phyloP scores from a whole-genome alignment of 305 asterid species.

The Striga hermonthica region DNA sequence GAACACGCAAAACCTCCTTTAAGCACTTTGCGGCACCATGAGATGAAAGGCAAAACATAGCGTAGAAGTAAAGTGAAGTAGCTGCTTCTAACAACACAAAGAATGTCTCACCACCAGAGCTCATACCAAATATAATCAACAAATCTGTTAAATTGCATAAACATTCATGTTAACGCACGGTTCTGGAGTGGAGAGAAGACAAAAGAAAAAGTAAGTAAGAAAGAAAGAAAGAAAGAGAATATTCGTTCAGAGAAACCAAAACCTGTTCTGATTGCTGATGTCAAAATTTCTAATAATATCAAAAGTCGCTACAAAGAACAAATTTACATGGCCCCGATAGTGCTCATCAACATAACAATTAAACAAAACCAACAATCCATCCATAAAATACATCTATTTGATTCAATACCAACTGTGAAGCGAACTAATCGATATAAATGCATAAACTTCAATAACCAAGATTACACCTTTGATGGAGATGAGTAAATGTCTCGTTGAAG shows the following conservation, averaged over 20 bases:
- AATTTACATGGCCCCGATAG: conserved; percentile 13
- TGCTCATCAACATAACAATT: conserved; percentile 27
- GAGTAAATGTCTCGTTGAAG: conserved; percentile 8
- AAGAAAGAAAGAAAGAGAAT: not conserved
- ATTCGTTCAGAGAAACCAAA: conserved; percentile 25
- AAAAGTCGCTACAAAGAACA: not conserved
- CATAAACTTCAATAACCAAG: conserved; percentile 17
- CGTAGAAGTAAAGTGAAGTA: conserved; percentile 2
- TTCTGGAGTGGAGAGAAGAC: not conserved
- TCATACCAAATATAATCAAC: conserved; percentile 27
- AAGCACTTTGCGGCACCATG: not conserved
- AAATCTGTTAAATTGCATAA: conserved; percentile 20
- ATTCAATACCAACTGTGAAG: conserved; percentile 17
- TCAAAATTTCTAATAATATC: not conserved
- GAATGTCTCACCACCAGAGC: conserved; percentile 14
- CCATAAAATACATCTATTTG: conserved; percentile 20
- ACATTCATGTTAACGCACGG: not conserved
- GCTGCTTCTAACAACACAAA: not conserved
- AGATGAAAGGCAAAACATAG: not conserved
- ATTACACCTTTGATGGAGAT: conserved; percentile 10
- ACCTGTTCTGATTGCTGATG: conserved; percentile 15
- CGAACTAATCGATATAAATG: not conserved
- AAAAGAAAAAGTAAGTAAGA: not conserved
- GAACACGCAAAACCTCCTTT: conserved; percentile 2
- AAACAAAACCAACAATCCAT: conserved; percentile 22